Percentiles rank a stretch among this genome's conserved stretches.
These are phyloP conservation scores for Triticum monococcum DNA, from an alignment of 176 grass and related monocot species.

Conservation along the genomic window DNA sequence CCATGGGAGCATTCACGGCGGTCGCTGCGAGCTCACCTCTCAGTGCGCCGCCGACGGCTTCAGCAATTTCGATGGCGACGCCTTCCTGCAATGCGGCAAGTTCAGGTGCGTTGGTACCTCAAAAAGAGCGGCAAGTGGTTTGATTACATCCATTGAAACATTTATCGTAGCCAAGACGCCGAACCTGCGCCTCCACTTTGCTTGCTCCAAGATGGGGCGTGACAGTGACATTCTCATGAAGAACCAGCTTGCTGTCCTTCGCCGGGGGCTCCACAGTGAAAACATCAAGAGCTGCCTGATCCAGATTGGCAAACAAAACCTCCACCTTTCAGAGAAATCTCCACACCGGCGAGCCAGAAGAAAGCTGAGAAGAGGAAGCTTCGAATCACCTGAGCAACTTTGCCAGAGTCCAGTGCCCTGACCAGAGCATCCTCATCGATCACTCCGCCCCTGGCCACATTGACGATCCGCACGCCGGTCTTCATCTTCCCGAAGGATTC, in stretches of 20 bases:
- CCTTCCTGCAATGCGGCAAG: constrained; percentile 63
- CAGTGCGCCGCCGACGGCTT: constrained; percentile 82
- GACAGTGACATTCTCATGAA: constrained; percentile 85
- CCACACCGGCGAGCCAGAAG: not conserved
- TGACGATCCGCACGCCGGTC: constrained; percentile 78
- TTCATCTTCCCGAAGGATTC: constrained; percentile 88
- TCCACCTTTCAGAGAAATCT: constrained; percentile 20
- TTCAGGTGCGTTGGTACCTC: constrained; percentile 23
- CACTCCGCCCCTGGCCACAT: constrained; percentile 96
- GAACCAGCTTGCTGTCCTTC: constrained; percentile 79
- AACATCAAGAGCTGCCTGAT: constrained; percentile 96
- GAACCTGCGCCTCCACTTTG: constrained; percentile 96
- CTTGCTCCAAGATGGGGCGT: constrained; percentile 98
- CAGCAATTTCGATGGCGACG: constrained; percentile 89
- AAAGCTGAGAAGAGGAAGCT: not conserved
- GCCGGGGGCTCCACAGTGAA: constrained; percentile 85
- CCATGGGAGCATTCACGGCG: constrained; percentile 98
- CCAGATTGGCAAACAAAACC: constrained; percentile 21
- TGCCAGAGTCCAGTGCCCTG: constrained; percentile 79
- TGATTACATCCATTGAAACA: not conserved
- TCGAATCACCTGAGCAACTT: constrained; percentile 80
- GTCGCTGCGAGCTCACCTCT: constrained; percentile 82
- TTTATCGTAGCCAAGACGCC: constrained; percentile 14
- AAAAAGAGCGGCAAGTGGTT: not conserved
- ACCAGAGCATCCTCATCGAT: constrained; percentile 93